These are phyloP conservation scores for Zoysia japonica DNA, from an alignment of 176 grass and related monocot genomes.

Conservation along the genomic window DNA sequence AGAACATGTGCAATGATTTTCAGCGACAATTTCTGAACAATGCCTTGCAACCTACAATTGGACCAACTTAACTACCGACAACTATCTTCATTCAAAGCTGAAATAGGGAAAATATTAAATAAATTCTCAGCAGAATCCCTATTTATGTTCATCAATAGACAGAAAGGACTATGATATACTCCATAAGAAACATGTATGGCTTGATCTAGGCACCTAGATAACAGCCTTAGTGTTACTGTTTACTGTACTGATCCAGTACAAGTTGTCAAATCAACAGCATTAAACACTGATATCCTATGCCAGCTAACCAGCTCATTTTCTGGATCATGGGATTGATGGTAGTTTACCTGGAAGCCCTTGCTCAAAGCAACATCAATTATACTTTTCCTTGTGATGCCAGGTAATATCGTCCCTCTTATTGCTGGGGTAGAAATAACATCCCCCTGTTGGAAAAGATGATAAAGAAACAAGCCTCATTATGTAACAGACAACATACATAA, in stretches of 20 bases:
- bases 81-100: constrained; percentile 7
- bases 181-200: constrained; percentile 8
- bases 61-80: neutral
- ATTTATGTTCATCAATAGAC: constrained; percentile 22
- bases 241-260: constrained; percentile 3
- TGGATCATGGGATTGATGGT: constrained; percentile 12
- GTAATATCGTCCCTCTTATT: constrained; percentile 91
- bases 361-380: constrained; percentile 89
- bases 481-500: constrained; percentile 15
- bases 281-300: constrained; percentile 4
- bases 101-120: neutral
- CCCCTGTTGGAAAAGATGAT: constrained; percentile 48
- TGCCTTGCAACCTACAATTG: constrained; percentile 13
- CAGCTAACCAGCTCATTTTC: constrained; percentile 10
- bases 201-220: constrained; percentile 1
- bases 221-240: neutral
- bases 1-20: neutral
- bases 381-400: constrained; percentile 96
- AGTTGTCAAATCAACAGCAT: constrained; percentile 23
- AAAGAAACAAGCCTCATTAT: constrained; percentile 26
- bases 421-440: constrained; percentile 80
- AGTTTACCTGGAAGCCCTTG: constrained; percentile 72
- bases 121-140: neutral
- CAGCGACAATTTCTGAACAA: neutral
- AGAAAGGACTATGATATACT: neutral